phyloP scores from a whole-genome alignment of 78 protist genomes.

The Dictyostelium capitatum region DNA sequence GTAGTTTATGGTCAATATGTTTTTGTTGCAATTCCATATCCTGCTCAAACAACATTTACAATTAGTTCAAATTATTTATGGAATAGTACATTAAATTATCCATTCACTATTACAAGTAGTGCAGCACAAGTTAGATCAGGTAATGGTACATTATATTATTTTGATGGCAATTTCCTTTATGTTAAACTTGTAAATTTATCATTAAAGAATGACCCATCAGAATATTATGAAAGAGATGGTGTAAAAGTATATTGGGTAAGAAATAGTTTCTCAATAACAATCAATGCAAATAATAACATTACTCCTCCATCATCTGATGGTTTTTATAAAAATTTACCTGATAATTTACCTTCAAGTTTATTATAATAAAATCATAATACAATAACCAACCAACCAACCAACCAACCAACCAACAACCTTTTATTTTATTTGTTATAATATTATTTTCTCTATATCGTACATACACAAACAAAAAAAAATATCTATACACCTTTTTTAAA shows the following conservation, averaged over 20 bases:
- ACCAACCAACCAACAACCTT: no score
- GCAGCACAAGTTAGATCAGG: slow-evolving; percentile 33
- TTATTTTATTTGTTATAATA: no score
- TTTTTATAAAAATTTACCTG: background rate
- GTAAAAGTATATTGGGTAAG: slow-evolving; percentile 7
- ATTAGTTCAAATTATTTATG: slow-evolving; percentile 9
- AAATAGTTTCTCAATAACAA: background rate
- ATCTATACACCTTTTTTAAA: no score
- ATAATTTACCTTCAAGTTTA: slow-evolving; percentile 22
- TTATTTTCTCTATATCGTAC: no score
- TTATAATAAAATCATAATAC: no score
- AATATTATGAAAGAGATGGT: slow-evolving; percentile 27
- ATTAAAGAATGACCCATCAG: background rate
- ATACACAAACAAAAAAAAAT: no score
- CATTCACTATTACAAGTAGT: background rate
- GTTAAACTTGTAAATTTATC: slow-evolving; percentile 24
- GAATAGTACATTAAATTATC: background rate
- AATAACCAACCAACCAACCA: no score
- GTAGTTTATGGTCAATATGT: slow-evolving; percentile 28
- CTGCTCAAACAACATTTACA: slow-evolving; percentile 10
- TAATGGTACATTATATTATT: slow-evolving; percentile 34
- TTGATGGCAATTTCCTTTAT: slow-evolving; percentile 29
- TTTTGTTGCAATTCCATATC: slow-evolving; percentile 17
- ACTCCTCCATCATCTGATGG: background rate
- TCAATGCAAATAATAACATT: slow-evolving; percentile 17